These are phyloP conservation scores for Alisma plantagoaquatica DNA, from an alignment of 106 monocot genomes.

Conservation along the genomic window DNA sequence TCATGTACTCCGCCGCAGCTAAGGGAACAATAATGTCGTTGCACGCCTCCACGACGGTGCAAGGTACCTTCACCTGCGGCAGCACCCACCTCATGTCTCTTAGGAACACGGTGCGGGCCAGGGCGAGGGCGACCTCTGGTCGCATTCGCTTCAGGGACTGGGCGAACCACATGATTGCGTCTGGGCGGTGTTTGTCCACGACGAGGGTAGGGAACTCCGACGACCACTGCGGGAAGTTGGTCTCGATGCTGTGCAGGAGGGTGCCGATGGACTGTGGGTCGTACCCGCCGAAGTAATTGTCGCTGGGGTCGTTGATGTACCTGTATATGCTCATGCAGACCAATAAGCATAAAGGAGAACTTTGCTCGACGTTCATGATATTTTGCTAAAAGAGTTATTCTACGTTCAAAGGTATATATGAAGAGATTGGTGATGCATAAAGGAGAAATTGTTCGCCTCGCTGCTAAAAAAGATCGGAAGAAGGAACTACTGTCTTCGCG, in stretches of 20 bases:
- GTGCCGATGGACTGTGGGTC: conserved; percentile 21
- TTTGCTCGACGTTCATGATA: no score
- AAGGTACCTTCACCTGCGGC: conserved; percentile 23
- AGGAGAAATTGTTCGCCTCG: no score
- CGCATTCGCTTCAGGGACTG: conserved; percentile 30
- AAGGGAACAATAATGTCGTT: conserved; percentile 41
- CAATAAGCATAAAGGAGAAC: no score
- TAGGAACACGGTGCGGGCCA: conserved; percentile 38
- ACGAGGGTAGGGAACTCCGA: conserved; percentile 10
- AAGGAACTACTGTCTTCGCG: no score
- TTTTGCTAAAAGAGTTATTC: no score
- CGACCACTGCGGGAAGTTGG: conserved; percentile 38
- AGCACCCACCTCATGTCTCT: conserved; percentile 24
- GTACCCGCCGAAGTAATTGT: conserved; percentile 53
- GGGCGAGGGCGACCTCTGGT: conserved; percentile 23
- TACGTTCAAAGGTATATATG: no score
- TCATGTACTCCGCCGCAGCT: conserved; percentile 32
- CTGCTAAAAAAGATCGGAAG: no score
- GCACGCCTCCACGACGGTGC: conserved; percentile 30
- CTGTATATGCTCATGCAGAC: conserved; percentile 9
- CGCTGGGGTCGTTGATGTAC: conserved; percentile 45
- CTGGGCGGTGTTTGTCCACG: conserved; percentile 13
- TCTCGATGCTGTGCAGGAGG: conserved; percentile 21
- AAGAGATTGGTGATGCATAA: background rate
- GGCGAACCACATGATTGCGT: conserved; percentile 6